Conservation (phyloP, 768 basidiomycete species). For the Trametes cingulata region DNA sequence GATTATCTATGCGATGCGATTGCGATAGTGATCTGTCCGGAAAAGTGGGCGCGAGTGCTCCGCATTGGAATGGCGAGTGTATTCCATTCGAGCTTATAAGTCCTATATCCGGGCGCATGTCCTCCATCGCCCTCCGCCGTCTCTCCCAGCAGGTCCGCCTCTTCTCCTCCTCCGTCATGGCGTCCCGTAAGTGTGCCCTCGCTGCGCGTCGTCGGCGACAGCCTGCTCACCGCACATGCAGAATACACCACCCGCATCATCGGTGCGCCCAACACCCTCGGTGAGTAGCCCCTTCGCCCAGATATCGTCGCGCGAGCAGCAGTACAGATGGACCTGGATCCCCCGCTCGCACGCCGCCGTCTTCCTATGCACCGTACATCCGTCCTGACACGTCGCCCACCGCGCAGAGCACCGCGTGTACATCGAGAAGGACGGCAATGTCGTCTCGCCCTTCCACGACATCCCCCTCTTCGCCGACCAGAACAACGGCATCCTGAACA, state of each 20-base stretch:
- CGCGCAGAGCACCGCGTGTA: slow-evolving; percentile 87
- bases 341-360: slow-evolving; percentile 12
- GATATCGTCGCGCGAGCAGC: not conserved
- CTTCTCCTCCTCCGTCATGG: slow-evolving; percentile 45
- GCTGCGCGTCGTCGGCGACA: slow-evolving; percentile 15
- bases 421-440: slow-evolving; percentile 86
- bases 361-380: not conserved
- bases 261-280: slow-evolving; percentile 91
- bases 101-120: slow-evolving; percentile 22
- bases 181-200: slow-evolving; percentile 52
- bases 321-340: slow-evolving; percentile 27
- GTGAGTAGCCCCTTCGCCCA: slow-evolving; percentile 44
- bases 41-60: not conserved
- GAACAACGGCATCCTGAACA: slow-evolving; percentile 94
- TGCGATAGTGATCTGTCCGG: slow-evolving; percentile 20
- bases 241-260: slow-evolving; percentile 77
- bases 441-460: slow-evolving; percentile 91
- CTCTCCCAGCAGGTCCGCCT: slow-evolving; percentile 66
- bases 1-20: slow-evolving; percentile 29
- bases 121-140: slow-evolving; percentile 39
- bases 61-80: not conserved
- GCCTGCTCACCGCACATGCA: slow-evolving; percentile 33
- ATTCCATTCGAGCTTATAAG: slow-evolving; percentile 12
- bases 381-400: not conserved
- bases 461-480: slow-evolving; percentile 98